Evolutionary conservation across 2,329 filamentous ascomycete species (phyloP).

Genomic region (Pleoardoris graminearum): DNA sequence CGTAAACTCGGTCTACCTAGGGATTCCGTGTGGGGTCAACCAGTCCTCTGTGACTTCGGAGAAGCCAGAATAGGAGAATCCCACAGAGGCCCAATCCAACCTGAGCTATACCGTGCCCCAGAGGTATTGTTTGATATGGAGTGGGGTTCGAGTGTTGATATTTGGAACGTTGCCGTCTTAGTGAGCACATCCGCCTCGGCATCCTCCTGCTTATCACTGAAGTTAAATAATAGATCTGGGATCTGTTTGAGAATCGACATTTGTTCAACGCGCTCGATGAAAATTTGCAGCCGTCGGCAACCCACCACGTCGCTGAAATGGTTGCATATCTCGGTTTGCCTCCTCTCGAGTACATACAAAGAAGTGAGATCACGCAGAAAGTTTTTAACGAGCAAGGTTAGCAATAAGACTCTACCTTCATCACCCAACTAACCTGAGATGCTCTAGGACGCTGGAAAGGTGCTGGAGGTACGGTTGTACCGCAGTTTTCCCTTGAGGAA

Average conservation of each 20-base stretch:
- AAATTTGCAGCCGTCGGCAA: conserved; percentile 29
- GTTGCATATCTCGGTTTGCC: conserved; percentile 31
- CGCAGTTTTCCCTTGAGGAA: conserved; percentile 22
- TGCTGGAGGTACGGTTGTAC: conserved; percentile 17
- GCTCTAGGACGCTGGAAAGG: conserved; percentile 24
- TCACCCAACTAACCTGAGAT: conserved; percentile 18
- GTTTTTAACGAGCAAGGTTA: conserved; percentile 31
- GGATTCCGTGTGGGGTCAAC: conserved; percentile 33
- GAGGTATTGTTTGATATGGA: conserved; percentile 45
- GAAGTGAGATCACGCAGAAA: conserved; percentile 24
- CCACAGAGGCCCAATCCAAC: conserved; percentile 40
- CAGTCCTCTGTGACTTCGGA: conserved; percentile 47
- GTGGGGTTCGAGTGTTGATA: conserved; percentile 46
- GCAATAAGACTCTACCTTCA: conserved; percentile 12
- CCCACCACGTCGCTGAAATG: conserved; percentile 40
- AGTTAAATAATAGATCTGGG: conserved; percentile 45
- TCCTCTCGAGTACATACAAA: conserved; percentile 27
- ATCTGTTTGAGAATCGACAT: conserved; percentile 42
- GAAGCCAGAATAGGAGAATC: conserved; percentile 36
- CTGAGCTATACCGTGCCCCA: conserved; percentile 47
- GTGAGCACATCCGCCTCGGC: conserved; percentile 30
- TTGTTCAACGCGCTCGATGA: conserved; percentile 37
- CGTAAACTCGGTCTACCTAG: conserved; percentile 36
- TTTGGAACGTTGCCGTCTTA: conserved; percentile 47
- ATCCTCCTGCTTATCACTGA: conserved; percentile 13